Conservation (phyloP, 2,329 filamentous ascomycete species). For the Fusarium sp. region DNA sequence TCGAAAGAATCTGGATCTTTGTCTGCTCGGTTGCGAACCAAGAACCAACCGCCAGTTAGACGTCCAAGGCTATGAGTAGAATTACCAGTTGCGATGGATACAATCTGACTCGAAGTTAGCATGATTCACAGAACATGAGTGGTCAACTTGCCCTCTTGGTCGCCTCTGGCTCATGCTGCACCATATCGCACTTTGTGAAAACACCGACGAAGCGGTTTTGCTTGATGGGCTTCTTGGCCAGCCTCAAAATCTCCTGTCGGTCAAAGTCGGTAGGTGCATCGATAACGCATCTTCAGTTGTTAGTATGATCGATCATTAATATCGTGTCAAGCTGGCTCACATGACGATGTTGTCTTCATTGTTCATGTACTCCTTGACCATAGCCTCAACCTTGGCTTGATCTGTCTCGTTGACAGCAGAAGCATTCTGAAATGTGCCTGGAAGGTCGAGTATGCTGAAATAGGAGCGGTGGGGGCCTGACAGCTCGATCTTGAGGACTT, state of each 20-base stretch:
- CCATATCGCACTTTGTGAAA: constrained; percentile 51
- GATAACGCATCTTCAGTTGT: constrained; percentile 44
- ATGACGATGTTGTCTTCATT: constrained; percentile 50
- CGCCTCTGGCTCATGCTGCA: constrained; percentile 11
- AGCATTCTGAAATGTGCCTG: constrained; percentile 44
- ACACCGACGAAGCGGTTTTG: constrained; percentile 48
- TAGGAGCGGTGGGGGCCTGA: constrained; percentile 48
- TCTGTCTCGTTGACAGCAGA: constrained; percentile 43
- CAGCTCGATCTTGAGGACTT: constrained; percentile 51
- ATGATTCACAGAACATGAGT: accelerated
- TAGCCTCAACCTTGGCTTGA: constrained; percentile 40
- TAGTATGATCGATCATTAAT: background rate
- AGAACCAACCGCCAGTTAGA: constrained; percentile 46
- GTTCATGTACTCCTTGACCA: constrained; percentile 50
- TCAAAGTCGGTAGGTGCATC: constrained; percentile 45
- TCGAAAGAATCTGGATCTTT: constrained; percentile 38
- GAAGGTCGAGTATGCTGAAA: constrained; percentile 52
- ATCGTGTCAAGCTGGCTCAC: constrained; percentile 31
- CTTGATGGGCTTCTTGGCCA: constrained; percentile 42
- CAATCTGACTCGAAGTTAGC: constrained; percentile 20
- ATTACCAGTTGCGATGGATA: constrained; percentile 14
- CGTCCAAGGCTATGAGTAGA: background rate
- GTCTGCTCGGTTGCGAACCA: constrained; percentile 48
- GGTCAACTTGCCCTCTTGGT: background rate
- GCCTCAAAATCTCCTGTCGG: constrained; percentile 43